Evolutionary conservation across 345 rosid species (phyloP).

Genomic region (Rhodamnia argentea): DNA sequence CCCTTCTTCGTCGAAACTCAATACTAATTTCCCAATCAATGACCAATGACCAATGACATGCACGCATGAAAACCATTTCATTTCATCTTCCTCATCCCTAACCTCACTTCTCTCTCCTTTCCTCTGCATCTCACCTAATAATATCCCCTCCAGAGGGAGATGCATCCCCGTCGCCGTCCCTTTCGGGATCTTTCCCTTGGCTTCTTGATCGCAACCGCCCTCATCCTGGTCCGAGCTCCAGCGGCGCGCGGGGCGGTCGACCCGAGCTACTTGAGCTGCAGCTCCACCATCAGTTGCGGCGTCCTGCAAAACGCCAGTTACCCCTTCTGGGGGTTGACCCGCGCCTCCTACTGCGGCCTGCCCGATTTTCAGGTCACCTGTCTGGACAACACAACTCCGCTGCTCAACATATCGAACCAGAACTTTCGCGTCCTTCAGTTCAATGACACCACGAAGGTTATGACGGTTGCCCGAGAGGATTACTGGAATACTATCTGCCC

Average conservation of each 20-base stretch:
- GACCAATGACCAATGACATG: background rate
- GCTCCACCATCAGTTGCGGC: background rate
- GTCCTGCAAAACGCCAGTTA: background rate
- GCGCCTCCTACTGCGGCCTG: background rate
- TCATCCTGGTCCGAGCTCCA: background rate
- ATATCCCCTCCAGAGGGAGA: background rate
- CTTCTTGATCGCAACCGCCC: background rate
- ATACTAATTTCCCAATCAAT: background rate
- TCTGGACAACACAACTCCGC: background rate
- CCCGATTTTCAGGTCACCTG: background rate
- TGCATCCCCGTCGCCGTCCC: background rate
- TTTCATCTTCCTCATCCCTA: background rate
- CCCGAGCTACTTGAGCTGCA: background rate
- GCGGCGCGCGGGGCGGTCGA: background rate
- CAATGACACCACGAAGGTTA: background rate
- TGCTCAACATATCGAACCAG: background rate
- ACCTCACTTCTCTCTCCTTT: background rate
- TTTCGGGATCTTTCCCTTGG: background rate
- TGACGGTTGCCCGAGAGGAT: background rate
- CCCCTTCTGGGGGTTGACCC: background rate
- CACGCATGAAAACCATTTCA: background rate
- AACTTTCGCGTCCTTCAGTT: background rate
- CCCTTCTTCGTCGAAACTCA: no score
- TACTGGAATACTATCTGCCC: background rate
- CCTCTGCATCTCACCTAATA: background rate